Percentiles rank a stretch among this genome's conserved stretches.
Evolutionary conservation across 1,284 basidiomycete species (phyloP).

Genomic region (Retiboletus flavoniger): DNA sequence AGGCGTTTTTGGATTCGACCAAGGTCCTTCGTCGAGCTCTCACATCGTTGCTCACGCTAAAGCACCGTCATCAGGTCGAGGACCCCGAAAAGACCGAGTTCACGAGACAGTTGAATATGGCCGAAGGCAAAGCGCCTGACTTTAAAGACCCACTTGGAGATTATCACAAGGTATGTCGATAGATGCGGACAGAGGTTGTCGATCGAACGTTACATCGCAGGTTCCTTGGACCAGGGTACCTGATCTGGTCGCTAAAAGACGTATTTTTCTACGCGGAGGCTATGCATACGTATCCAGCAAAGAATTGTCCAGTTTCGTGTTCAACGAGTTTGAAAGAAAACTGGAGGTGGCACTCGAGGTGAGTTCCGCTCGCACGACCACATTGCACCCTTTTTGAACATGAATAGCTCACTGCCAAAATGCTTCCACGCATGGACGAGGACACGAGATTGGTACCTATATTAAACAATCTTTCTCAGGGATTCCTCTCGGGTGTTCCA

Average conservation of each 20-base stretch:
- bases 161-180: conserved; percentile 64
- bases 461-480: conserved; percentile 89
- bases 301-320: conserved; percentile 85
- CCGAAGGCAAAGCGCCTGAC: conserved; percentile 23
- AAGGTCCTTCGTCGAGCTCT: conserved; percentile 43
- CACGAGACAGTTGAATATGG: conserved; percentile 49
- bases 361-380: conserved; percentile 20
- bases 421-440: conserved; percentile 92
- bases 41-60: conserved; percentile 3
- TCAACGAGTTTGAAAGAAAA: conserved; percentile 81
- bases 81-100: conserved; percentile 57
- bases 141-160: conserved; percentile 20
- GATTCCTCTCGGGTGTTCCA: conserved; percentile 89
- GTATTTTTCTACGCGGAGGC: conserved; percentile 78
- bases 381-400: conserved; percentile 2
- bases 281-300: conserved; percentile 87
- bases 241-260: conserved; percentile 86
- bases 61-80: conserved; percentile 48
- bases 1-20: conserved; percentile 66
- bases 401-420: conserved; percentile 79
- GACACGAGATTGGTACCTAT: conserved; percentile 91
- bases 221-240: conserved; percentile 89
- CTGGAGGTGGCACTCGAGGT: conserved; percentile 85
- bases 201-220: conserved; percentile 27
- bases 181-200: not conserved